Base-by-base conservation (phyloP, 2,329 filamentous ascomycete species). In the Onygenales sp. region DNA sequence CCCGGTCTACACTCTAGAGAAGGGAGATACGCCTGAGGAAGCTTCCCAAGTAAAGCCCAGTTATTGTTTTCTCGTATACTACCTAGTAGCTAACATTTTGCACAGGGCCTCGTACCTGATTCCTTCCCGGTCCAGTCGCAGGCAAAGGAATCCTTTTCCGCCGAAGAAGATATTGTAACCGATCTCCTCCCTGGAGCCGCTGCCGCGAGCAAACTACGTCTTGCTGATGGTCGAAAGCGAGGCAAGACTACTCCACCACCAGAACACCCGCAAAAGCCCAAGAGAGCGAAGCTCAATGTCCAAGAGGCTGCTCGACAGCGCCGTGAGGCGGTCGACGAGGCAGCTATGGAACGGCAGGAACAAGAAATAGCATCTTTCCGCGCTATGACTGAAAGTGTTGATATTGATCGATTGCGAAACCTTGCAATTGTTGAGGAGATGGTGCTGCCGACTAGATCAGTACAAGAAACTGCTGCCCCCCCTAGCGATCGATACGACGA, bases 401-500 rank as follows among this genome's bases (percentile, higher is more conserved):
- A 91, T 56, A 78, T 94, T 33, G 79, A 82, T 1, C 80, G 85
- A 42, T 84, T 95, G 56, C 83, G 84, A 31, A 82, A 84, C 11
- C 74, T 94, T 2, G 86, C 86, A 2, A 81, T 90, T 13, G 79
- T 95, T 1, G 88, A 93, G 63, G 80, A 86, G 57, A 87, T 95
- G 70, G 77, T 86, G 7, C 66, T 96, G 0, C 78, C 27, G 53
- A 63, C 57, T 59, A 53, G 52, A 17, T 31, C 21, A 6, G 63
- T 62, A 63, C 42, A 57, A 51, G 56, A 57, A 60, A 59, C 62
- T 61, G 61, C 50, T 56, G 60, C 56, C 59, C 62, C 70, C n/a
- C 59, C 70, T 51, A 65, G 72, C 14, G 81, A 84, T 4, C 78
- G 88, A 42, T 96, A 92, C 91, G 82, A 96, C 59, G 83, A 88